Base-by-base conservation (phyloP, 192 early-diverging fungal species). In the Umbelopsis vinacea region DNA sequence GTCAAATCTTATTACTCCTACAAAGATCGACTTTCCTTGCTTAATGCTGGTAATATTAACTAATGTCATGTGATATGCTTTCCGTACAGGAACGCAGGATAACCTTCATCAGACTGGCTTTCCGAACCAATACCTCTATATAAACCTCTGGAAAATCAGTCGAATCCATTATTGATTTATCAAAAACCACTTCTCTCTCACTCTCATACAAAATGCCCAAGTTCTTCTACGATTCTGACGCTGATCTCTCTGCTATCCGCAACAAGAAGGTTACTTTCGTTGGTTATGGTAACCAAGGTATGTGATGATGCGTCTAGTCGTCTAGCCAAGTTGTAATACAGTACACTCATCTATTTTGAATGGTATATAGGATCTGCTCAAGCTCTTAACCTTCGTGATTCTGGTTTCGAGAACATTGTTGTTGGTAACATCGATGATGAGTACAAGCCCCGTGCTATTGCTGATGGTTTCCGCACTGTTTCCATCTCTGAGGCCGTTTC, bases 271-370 rank as follows among this genome's bases (percentile, higher is more conserved):
- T 71, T 71, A 52, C 69, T 45, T 71, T 71, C 38, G 40, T 71
- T 23, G 69, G 69, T 71, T 71, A 71, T 29, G 69, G 69, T 55
- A 71, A 71, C 52, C 69, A 71, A 71, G 69, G 69, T 71, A 71
- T 38, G 69, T 52, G 48, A 19, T 6, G 46, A 46, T 46, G 11
- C 35, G 52, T 6, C 9, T 50, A 33, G 19, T 11, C 11, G 21
- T 33, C 22, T 1, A 0, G 24, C 0, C 38, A 9, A 48, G 12
- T 6, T 7, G 14, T 29, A 50, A 29, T 24, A 24, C 23, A n/a
- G 19, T 0, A 12, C 21, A 10, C 35, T n/a, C n/a, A 52, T 29
- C 29, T 40, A 35, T 38, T 26, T 23, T 12, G 3, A 52, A 23
- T 19, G 6, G 29, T 38, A 37, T 40, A 37, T 6, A 71, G 69